phyloP scores from a whole-genome alignment of 1,284 basidiomycete species.

The Abortiporus biennis region DNA sequence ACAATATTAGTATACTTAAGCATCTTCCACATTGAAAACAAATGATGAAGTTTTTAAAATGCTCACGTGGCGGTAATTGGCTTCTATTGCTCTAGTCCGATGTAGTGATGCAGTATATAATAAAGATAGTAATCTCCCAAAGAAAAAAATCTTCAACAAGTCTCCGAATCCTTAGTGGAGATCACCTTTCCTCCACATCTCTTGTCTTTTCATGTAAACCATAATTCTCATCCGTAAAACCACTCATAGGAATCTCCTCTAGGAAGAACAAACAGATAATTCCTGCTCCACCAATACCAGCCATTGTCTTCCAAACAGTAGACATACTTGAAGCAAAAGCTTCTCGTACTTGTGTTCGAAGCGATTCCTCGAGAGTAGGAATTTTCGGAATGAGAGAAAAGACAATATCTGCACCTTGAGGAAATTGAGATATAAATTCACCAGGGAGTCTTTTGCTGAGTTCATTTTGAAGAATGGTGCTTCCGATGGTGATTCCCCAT shows the following conservation, averaged over 20 bases:
- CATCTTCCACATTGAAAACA: no score
- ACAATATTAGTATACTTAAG: no score
- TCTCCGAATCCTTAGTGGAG: no score
- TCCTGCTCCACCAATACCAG: conserved; percentile 6
- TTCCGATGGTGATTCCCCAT: conserved; percentile 17
- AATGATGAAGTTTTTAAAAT: no score
- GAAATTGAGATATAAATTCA: conserved; percentile 6
- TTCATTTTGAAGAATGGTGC: conserved; percentile 15
- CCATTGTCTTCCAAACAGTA: conserved; percentile 8
- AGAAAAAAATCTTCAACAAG: no score
- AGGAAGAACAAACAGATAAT: conserved; percentile 1
- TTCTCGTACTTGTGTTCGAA: conserved; percentile 4
- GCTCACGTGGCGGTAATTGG: no score
- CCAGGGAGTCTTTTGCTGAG: conserved; percentile 6
- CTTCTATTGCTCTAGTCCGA: no score
- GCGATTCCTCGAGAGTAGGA: not conserved
- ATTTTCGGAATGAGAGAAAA: conserved; percentile 9
- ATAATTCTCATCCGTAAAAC: conserved; percentile 8
- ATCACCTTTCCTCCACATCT: no score
- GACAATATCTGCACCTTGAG: conserved; percentile 6
- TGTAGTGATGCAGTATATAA: no score
- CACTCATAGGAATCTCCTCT: conserved; percentile 8
- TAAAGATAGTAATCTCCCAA: no score
- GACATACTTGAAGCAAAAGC: conserved; percentile 8
- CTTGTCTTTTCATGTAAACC: conserved; percentile 4